phyloP scores from a whole-genome alignment of 1,284 basidiomycete genomes.

The Moesziomyces aphidis region DNA sequence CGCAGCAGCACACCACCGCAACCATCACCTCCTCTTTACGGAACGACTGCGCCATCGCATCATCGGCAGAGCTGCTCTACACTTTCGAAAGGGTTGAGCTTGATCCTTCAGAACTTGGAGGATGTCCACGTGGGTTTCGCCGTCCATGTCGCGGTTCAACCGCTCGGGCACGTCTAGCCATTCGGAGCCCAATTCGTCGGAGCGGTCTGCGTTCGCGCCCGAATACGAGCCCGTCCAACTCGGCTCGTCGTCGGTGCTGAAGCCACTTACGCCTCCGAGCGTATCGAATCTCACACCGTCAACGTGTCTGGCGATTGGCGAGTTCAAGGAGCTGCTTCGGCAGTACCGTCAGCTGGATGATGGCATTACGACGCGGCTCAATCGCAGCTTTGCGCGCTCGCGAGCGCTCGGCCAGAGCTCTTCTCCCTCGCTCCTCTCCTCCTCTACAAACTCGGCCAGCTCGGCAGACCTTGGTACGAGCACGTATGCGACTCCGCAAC shows the following conservation, averaged over 20 bases:
- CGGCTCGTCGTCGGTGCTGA: constrained; percentile 31
- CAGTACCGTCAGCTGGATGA: constrained; percentile 64
- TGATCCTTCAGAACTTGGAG: too few species aligned
- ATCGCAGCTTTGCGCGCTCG: constrained; percentile 54
- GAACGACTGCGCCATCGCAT: too few species aligned
- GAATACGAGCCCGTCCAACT: constrained; percentile 37
- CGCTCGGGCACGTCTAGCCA: constrained; percentile 4
- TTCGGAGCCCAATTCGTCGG: neutral
- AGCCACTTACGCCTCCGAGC: constrained; percentile 29
- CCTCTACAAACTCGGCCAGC: constrained; percentile 20
- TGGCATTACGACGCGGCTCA: constrained; percentile 57
- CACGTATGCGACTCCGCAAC: constrained; percentile 50
- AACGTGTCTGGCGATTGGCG: constrained; percentile 50
- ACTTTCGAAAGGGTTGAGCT: too few species aligned
- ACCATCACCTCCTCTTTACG: neutral
- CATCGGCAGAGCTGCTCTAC: neutral
- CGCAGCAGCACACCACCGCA: neutral
- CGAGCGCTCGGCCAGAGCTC: constrained; percentile 50
- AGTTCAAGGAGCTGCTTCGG: constrained; percentile 60
- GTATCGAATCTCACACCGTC: constrained; percentile 51
- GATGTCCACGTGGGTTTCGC: constrained; percentile 44
- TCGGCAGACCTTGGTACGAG: constrained; percentile 52
- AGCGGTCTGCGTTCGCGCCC: constrained; percentile 7
- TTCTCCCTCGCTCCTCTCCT: constrained; percentile 53
- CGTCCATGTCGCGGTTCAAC: constrained; percentile 37